Evolutionary conservation across 441 rosid genomes (phyloP), one percentile per base, ranked within the genome.

Genomic region (Francoa sonchifolia): DNA sequence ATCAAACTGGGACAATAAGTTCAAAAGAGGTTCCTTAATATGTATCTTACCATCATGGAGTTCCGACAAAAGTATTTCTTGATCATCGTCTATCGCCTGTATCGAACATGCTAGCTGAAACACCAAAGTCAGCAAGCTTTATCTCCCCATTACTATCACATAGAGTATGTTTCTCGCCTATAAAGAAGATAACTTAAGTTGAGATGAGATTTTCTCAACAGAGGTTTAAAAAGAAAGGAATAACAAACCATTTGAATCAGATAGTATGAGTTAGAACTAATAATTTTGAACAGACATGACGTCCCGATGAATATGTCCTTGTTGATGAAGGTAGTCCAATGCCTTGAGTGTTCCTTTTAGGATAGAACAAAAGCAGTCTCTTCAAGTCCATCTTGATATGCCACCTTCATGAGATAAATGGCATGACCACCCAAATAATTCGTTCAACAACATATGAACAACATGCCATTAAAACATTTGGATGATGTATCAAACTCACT

Each of bases 261-360:
- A n/a, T n/a, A n/a, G n/a, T n/a, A n/a, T n/a, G n/a, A n/a, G n/a
- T n/a, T n/a, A n/a, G n/a, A n/a, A n/a, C n/a, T n/a, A n/a, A n/a
- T n/a, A n/a, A n/a, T n/a, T n/a, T n/a, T n/a, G n/a, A n/a, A n/a
- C n/a, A n/a, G n/a, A n/a, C 90, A 86, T 93, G 59, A 93, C 96
- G 76, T 93, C 99, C 6, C 97, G 82, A 62, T 93, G 99, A 32
- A 92, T 92, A 50, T 93, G 94, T 19, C 99, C 99, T 68, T 93
- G 97, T 41, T 44, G 77, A 71, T 93, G 97, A 62, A 93, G 94
- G 67, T 93, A 93, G 38, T 79, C 83, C 50, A 93, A 70, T 51
- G 97, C 97, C 68, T 84, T 84, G 16, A 88, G 94, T 41, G 99
- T 82, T 71, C 84, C 99, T 77, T 84, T 93, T 9, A 93, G 64